These are phyloP conservation scores for Ramularia endophylla DNA, from an alignment of 2,329 filamentous ascomycete genomes.

Conservation along the genomic window DNA sequence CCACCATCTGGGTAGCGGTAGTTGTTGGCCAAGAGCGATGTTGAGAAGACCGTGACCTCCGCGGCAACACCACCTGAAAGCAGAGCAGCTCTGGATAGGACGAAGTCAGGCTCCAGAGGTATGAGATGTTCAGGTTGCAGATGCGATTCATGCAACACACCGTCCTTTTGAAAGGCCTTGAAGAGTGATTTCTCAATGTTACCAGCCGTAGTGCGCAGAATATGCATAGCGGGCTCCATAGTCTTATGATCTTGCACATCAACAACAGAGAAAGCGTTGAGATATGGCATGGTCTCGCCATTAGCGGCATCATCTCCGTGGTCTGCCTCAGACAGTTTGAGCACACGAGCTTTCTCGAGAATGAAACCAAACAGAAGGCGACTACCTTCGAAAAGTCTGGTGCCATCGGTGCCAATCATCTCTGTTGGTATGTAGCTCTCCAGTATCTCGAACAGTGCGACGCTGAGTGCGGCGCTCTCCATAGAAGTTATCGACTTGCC, in stretches of 20 bases:
- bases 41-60: slow-evolving; percentile 23
- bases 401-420: slow-evolving; percentile 23
- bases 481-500: slow-evolving; percentile 26
- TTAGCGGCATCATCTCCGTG: slow-evolving; percentile 7
- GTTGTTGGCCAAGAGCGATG: slow-evolving; percentile 9
- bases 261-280: slow-evolving; percentile 22
- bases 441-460: slow-evolving; percentile 27
- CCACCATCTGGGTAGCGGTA: slow-evolving; percentile 19
- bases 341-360: slow-evolving; percentile 28
- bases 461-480: slow-evolving; percentile 30
- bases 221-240: slow-evolving; percentile 24
- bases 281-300: slow-evolving; percentile 19
- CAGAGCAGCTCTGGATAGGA: slow-evolving; percentile 10
- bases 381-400: slow-evolving; percentile 31
- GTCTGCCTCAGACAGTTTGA: slow-evolving; percentile 11
- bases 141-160: slow-evolving; percentile 16
- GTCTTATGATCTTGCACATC: slow-evolving; percentile 29
- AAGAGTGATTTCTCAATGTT: slow-evolving; percentile 26
- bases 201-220: slow-evolving; percentile 24
- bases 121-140: slow-evolving; percentile 7
- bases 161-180: slow-evolving; percentile 21
- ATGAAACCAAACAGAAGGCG: slow-evolving; percentile 34
- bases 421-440: slow-evolving; percentile 26
- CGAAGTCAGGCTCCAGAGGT: slow-evolving; percentile 5
- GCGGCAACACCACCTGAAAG: slow-evolving; percentile 8